phyloP scores from a whole-genome alignment of 2,329 filamentous ascomycete species.

The Diaporthe citri region DNA sequence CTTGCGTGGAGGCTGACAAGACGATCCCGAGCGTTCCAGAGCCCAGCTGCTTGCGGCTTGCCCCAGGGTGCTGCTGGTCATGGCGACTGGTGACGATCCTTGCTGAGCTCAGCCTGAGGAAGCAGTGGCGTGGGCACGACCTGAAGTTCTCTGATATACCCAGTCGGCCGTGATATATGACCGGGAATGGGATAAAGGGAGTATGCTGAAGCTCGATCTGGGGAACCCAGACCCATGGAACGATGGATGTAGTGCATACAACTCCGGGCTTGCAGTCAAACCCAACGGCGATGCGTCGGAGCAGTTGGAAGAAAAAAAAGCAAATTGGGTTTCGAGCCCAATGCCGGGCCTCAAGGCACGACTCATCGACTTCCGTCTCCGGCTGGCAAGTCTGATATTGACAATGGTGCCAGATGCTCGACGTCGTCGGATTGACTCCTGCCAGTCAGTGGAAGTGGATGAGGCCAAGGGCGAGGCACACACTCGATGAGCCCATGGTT shows the following conservation, averaged over 20 bases:
- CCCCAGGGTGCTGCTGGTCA: background rate
- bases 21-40: constrained; percentile 36
- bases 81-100: constrained; percentile 11
- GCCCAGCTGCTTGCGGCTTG: constrained; percentile 12
- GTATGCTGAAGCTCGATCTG: background rate
- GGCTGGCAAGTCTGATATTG: constrained; percentile 21
- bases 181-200: background rate
- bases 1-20: constrained; percentile 38
- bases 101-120: constrained; percentile 20
- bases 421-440: background rate
- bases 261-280: background rate
- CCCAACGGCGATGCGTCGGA: constrained; percentile 7
- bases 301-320: constrained; percentile 19
- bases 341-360: constrained; percentile 3
- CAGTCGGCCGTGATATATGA: background rate
- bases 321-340: constrained; percentile 17
- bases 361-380: background rate
- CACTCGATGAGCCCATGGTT: background rate
- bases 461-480: background rate
- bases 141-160: background rate
- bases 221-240: constrained; percentile 3
- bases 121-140: background rate
- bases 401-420: background rate
- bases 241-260: background rate
- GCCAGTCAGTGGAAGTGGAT: background rate